phyloP scores from a whole-genome alignment of 2,329 filamentous ascomycete genomes.

The Fusarium coffeatum region DNA sequence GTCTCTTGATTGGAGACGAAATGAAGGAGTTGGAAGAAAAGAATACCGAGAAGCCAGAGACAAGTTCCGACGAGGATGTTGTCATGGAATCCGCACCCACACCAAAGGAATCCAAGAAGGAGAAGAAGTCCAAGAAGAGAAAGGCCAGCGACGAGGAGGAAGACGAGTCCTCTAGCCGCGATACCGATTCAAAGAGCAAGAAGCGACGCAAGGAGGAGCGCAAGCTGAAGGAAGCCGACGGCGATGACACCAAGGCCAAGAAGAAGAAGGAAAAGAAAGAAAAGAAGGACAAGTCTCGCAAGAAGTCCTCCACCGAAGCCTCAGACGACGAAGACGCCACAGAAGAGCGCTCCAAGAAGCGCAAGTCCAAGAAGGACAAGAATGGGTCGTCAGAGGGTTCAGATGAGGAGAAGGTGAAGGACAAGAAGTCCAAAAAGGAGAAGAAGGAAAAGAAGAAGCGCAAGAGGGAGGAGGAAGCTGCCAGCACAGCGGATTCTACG shows the following conservation, averaged over 20 bases:
- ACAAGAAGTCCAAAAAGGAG: constrained; percentile 56
- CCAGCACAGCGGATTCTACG: constrained; percentile 34
- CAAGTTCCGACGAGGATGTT: constrained; percentile 35
- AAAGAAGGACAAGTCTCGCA: constrained; percentile 56
- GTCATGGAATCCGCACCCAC: constrained; percentile 40
- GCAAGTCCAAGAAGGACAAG: constrained; percentile 50
- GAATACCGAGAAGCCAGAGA: constrained; percentile 21
- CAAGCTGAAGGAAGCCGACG: constrained; percentile 49
- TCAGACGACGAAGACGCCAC: constrained; percentile 41
- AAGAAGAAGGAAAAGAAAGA: constrained; percentile 54
- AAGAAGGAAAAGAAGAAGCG: constrained; percentile 62
- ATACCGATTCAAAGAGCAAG: constrained; percentile 52
- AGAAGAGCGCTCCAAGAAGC: constrained; percentile 49
- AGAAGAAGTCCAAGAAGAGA: constrained; percentile 63
- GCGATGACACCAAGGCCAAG: constrained; percentile 37
- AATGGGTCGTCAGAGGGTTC: constrained; percentile 44
- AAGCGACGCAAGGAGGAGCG: constrained; percentile 53
- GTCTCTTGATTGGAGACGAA: constrained; percentile 71
- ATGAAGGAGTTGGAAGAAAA: constrained; percentile 55
- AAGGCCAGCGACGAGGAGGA: constrained; percentile 56
- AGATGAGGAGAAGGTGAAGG: constrained; percentile 45
- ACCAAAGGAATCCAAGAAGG: constrained; percentile 51
- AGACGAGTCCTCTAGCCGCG: constrained; percentile 45
- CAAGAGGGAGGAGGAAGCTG: constrained; percentile 56
- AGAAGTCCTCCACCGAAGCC: constrained; percentile 36